These are phyloP conservation scores for Xylaria cubensis DNA, from an alignment of 495 filamentous ascomycete species.

Conservation along the genomic window DNA sequence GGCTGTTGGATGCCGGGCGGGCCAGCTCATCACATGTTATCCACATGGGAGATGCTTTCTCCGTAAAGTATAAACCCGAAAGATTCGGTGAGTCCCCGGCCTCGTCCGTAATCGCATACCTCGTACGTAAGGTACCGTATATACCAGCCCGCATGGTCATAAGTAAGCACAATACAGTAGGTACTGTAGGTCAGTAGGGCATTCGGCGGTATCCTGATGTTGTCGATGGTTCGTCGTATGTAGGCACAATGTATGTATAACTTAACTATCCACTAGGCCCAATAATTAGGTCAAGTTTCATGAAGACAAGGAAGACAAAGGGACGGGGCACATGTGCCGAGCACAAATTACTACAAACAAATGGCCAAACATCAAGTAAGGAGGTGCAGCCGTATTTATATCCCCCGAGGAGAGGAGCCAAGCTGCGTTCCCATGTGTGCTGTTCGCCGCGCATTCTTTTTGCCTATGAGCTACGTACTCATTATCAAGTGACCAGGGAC, in stretches of 20 bases:
- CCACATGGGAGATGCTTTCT: conserved; percentile 31
- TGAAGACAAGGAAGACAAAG: conserved; percentile 11
- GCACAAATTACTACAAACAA: conserved; percentile 1
- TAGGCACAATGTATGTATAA: neutral
- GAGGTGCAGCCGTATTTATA: neutral
- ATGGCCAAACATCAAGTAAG: conserved; percentile 7
- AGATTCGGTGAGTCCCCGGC: conserved; percentile 19
- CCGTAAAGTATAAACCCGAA: conserved; percentile 25
- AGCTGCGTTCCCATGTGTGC: neutral
- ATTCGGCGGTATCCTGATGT: neutral
- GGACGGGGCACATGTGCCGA: neutral
- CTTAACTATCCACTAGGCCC: neutral
- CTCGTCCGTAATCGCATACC: conserved; percentile 1
- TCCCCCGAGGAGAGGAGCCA: neutral
- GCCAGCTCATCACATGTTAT: conserved; percentile 40
- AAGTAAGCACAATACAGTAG: conserved; percentile 2
- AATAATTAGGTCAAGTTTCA: conserved; percentile 18
- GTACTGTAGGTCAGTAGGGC: conserved; percentile 1
- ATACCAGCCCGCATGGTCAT: neutral
- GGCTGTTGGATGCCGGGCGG: conserved; percentile 31
- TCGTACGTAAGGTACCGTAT: neutral
- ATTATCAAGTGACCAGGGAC: neutral
- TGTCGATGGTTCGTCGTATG: neutral
- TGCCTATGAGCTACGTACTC: neutral
- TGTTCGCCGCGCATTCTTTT: conserved; percentile 5